Base-by-base conservation (phyloP, 2,329 filamentous ascomycete species). In the Immersiporthe knoxdaviesiana region DNA sequence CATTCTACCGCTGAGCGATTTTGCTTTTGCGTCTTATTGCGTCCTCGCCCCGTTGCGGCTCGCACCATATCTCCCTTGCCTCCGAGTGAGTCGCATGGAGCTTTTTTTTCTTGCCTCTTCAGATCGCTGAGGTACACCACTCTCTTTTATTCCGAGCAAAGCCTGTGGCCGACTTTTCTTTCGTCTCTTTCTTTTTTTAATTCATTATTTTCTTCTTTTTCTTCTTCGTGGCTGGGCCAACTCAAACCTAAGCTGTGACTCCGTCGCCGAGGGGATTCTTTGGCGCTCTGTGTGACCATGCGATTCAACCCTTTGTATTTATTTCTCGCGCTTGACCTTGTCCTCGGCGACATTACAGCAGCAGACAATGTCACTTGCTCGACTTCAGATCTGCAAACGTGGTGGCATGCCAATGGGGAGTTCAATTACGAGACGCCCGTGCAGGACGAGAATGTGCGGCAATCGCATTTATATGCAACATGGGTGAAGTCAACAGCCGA, bases 331-430 rank as follows among this genome's bases (percentile, higher is more conserved):
- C 56, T 59, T 6, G 56, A 59, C 21, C 24, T 37, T 2, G 62
- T 50, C 8, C 32, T 41, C 16, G 18, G 44, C n/a, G 32, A 67
- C 30, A 63, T n/a, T 30, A 50, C 39, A 27, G 66, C 62, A 16
- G 16, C 67, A n/a, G 41, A 50, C 0, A 70, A 68, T 54, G 47
- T 8, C 37, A 72, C 71, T 24, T 37, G 27, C 3, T 39, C 39
- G 4, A 66, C 47, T 30, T 35, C 47, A 18, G 60, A 63, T 41
- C 27, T 73, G 37, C 56, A 44, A 32, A 72, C 72, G 12, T 73
- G 72, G 72, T 73, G 72, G 72, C 72, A 73, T 35, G 56, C 66
- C 27, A 70, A 68, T 35, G 67, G 72, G 21, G 71, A 72, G 32
- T 61, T 70, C 44, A 73, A 73, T 63, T 68, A 65, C 54, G 32